Evolutionary conservation across 2,329 filamentous ascomycete species (phyloP).

Genomic region (Waltergamsia citrina): DNA sequence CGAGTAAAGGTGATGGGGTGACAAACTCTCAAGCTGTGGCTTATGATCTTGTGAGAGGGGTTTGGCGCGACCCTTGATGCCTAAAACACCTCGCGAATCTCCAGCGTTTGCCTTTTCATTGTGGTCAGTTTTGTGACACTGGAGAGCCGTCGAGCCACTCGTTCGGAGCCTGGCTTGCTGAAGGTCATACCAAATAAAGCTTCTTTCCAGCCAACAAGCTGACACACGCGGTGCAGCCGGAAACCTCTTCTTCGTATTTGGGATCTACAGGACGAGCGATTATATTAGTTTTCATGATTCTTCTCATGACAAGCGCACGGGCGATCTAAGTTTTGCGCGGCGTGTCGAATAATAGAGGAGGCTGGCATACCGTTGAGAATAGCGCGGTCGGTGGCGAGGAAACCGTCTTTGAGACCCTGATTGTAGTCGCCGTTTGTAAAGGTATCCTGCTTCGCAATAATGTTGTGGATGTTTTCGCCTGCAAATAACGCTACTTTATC

Average conservation of each 20-base stretch:
- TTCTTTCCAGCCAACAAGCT: conserved; percentile 82
- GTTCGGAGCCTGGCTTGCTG: not conserved
- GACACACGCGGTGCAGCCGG: conserved; percentile 92
- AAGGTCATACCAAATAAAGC: conserved; percentile 73
- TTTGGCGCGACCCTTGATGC: conserved; percentile 94
- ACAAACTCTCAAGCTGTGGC: conserved; percentile 88
- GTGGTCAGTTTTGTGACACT: not conserved
- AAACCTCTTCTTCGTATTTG: conserved; percentile 95
- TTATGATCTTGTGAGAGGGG: conserved; percentile 99
- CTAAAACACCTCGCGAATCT: conserved; percentile 89
- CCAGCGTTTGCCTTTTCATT: conserved; percentile 77
- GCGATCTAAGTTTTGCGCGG: too few relatives aligned
- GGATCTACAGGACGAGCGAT: too few relatives aligned
- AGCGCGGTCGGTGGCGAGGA: conserved; percentile 89
- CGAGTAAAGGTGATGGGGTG: not conserved
- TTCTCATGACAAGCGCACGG: too few relatives aligned
- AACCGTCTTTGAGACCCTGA: conserved; percentile 94
- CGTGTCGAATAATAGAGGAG: not conserved
- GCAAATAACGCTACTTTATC: conserved; percentile 93
- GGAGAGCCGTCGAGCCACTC: not conserved
- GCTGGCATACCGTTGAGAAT: conserved; percentile 80
- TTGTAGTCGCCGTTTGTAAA: conserved; percentile 89
- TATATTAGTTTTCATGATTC: not conserved
- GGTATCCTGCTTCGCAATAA: conserved; percentile 87
- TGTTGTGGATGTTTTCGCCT: conserved; percentile 87